Evolutionary conservation across 768 basidiomycete genomes (phyloP), one percentile per base, ranked within the genome.

Genomic region (Xanthoconium stramineum): DNA sequence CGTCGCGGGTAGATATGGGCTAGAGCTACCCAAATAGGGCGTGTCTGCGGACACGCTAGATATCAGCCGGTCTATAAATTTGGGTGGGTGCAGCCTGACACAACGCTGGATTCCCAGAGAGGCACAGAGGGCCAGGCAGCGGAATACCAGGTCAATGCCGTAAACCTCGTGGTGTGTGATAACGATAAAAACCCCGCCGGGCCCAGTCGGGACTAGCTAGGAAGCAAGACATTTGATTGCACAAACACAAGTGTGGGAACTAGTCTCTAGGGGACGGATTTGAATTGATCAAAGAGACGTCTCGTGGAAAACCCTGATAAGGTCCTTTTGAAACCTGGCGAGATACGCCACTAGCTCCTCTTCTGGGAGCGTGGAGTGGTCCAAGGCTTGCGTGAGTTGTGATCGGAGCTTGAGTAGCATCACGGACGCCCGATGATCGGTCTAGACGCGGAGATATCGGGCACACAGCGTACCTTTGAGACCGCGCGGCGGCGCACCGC

Each of bases 291-390:
- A 67, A 44, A 55, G 24, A 29, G 59, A 52, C 1, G 62, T 64
- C 42, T 70, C 66, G 30, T 68, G 64, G 51, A 69, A 69, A 17
- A 82, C 80, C 47, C 77, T 79, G 20, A 85, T 81, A 50, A 89
- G 81, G 49, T 90, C 86, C 56, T 75, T 80, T 67, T 93, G 91
- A 61, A 93, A 80, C 28, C 83, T 77, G 47, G 77, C 76, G 38
- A 94, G 74, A 65, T 91, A 91, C 4, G 74, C 73, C 17, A 83
- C 67, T 1, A 93, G 74, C 45, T 91, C 91, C 57, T 78, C 77
- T 52, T 88, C 84, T 1, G 89, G 89, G 32, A 94, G 78, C 3
- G 84, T 77, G 17, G 91, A 90, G 62, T 91, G 75, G 30, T 89
- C 82, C 39, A 83, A 71, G 0, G 84, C 87, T 71, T 94, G 90